phyloP scores from a whole-genome alignment of 306 rosid genomes.

The Sesbania bispinosa region DNA sequence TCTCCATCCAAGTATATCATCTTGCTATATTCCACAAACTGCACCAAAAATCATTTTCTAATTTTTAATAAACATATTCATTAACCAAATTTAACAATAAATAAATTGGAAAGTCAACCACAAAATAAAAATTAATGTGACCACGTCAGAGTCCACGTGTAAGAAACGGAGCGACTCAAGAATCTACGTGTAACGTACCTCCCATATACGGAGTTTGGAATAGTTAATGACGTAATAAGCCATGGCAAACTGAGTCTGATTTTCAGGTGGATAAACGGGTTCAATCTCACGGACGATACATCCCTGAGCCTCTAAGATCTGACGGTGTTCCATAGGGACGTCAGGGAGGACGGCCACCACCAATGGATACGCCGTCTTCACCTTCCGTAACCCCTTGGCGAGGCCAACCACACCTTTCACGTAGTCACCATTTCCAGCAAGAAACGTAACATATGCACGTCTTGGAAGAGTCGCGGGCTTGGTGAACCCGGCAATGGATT shows the following conservation, averaged over 20 bases:
- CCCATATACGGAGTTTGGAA: constrained; percentile 72
- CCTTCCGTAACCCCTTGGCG: constrained; percentile 53
- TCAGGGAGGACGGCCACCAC: constrained; percentile 60
- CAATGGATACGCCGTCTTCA: constrained; percentile 41
- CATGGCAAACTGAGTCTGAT: constrained; percentile 63
- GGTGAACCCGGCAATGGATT: not conserved
- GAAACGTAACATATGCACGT: constrained; percentile 53
- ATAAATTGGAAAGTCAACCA: no score
- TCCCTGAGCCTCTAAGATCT: constrained; percentile 48
- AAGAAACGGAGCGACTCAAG: no score
- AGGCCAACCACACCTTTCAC: constrained; percentile 63
- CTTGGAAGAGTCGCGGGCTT: constrained; percentile 15
- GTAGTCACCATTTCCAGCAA: no score
- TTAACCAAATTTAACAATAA: no score
- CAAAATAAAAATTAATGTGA: no score
- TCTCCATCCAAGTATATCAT: constrained; percentile 81
- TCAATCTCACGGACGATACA: constrained; percentile 53
- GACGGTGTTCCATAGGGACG: constrained; percentile 61
- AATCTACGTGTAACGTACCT: no score
- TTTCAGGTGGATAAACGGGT: no score
- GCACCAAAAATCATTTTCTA: not conserved
- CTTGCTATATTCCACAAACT: constrained; percentile 70
- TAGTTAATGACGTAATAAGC: constrained; percentile 71
- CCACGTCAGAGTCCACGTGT: no score
- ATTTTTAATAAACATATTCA: no score